Conservation (phyloP, 2,329 filamentous ascomycete genomes). For the Cucurbitaria berberidis region DNA sequence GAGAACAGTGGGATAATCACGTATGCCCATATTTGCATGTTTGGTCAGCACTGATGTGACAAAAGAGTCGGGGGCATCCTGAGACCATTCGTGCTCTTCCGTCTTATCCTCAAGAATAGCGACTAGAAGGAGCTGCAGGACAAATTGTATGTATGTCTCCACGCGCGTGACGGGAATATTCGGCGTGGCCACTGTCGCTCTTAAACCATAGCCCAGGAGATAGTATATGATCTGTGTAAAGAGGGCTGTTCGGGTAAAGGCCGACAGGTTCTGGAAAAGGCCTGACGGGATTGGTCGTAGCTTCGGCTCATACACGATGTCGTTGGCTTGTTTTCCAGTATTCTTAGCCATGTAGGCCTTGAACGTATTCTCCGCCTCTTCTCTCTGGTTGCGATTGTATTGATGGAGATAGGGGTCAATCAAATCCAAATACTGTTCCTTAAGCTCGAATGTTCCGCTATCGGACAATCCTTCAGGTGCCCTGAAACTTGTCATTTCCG, state of each 20-base stretch:
- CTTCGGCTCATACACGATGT: conserved; percentile 91
- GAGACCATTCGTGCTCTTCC: conserved; percentile 47
- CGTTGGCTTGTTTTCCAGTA: conserved; percentile 77
- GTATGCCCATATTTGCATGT: conserved; percentile 56
- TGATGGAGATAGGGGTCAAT: conserved; percentile 96
- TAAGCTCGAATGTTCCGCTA: conserved; percentile 91
- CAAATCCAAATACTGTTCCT: conserved; percentile 81
- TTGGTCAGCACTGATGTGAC: conserved; percentile 72
- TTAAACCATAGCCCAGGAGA: conserved; percentile 79
- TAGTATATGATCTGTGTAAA: conserved; percentile 93
- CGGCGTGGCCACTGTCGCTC: conserved; percentile 71
- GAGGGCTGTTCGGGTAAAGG: conserved; percentile 81
- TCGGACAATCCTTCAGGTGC: conserved; percentile 90
- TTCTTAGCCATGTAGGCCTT: conserved; percentile 86
- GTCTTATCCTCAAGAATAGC: conserved; percentile 82
- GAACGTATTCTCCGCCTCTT: conserved; percentile 91
- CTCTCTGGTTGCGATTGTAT: conserved; percentile 95
- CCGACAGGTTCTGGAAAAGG: conserved; percentile 75
- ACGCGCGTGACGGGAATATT: conserved; percentile 80
- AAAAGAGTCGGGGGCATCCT: conserved; percentile 67
- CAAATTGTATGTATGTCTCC: conserved; percentile 89
- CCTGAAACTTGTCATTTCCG: conserved; percentile 88
- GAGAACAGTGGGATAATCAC: conserved; percentile 55
- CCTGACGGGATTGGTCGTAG: conserved; percentile 77
- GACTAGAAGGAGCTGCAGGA: conserved; percentile 84